A percentile compares a stretch with the other conserved stretches of the same genome.
Conservation (phyloP, 208 protist species). For the Crithidia sp. region DNA sequence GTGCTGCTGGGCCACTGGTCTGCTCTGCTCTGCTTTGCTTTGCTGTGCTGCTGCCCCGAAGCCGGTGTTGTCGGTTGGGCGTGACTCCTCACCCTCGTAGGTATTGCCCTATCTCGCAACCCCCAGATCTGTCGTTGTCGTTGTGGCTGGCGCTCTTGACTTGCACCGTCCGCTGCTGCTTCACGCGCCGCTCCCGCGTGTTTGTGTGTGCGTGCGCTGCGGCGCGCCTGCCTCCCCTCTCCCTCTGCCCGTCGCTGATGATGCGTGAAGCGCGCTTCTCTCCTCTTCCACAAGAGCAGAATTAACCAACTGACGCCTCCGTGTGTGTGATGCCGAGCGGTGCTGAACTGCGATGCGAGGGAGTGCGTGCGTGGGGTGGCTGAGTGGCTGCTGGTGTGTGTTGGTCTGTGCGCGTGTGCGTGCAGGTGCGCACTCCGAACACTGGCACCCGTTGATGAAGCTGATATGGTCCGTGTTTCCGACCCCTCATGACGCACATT, state of each 20-base stretch:
- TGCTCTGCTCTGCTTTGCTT: neutral
- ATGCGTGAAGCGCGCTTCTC: conserved; percentile 55
- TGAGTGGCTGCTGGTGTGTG: conserved; percentile 4
- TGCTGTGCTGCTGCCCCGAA: neutral
- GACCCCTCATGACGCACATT: conserved; percentile 66
- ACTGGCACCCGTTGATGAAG: conserved; percentile 49
- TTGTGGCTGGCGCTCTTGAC: neutral
- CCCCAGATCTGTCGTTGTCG: conserved; percentile 23
- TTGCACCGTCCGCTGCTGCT: too few relatives aligned
- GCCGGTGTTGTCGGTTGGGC: conserved; percentile 54
- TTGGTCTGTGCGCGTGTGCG: neutral
- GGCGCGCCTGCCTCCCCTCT: neutral
- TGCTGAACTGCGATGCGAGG: conserved; percentile 20
- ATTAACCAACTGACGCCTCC: conserved; percentile 46
- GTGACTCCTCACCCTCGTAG: conserved; percentile 30
- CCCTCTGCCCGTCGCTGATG: conserved; percentile 26
- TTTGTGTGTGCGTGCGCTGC: too few relatives aligned
- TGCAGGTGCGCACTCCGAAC: neutral
- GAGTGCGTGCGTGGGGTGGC: neutral
- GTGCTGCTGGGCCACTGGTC: neutral
- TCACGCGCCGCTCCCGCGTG: too few relatives aligned
- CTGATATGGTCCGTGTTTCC: conserved; percentile 88
- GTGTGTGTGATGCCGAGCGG: conserved; percentile 36
- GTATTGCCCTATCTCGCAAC: conserved; percentile 41
- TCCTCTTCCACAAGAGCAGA: conserved; percentile 50